Evolutionary conservation across 345 rosid species (phyloP).

Genomic region (Gossypium australe): DNA sequence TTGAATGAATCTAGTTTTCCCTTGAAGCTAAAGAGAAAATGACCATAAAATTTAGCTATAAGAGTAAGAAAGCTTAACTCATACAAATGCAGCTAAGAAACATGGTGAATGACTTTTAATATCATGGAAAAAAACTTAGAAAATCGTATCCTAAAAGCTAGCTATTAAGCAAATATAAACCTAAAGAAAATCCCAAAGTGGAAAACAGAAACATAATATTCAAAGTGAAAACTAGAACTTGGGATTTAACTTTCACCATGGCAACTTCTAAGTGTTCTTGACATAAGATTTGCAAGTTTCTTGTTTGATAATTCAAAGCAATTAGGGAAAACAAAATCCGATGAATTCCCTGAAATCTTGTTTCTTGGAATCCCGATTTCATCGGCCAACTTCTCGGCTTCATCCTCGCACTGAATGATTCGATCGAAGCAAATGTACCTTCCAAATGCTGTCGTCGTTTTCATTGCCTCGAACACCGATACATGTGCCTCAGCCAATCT

Average conservation of each 20-base stretch:
- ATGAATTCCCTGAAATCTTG: slow-evolving; percentile 32
- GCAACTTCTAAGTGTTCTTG: slow-evolving; percentile 35
- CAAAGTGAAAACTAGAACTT: not conserved
- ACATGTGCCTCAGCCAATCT: slow-evolving; percentile 59
- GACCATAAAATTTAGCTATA: too few relatives aligned
- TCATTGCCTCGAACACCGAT: slow-evolving; percentile 50
- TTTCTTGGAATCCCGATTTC: slow-evolving; percentile 35
- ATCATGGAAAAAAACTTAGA: too few relatives aligned
- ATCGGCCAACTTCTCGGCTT: slow-evolving; percentile 31
- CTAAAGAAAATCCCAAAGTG: too few relatives aligned
- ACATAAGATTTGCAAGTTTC: slow-evolving; percentile 43
- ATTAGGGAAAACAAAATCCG: not conserved
- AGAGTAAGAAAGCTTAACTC: too few relatives aligned
- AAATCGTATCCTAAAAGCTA: too few relatives aligned
- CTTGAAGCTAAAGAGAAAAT: too few relatives aligned
- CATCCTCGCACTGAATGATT: slow-evolving; percentile 28
- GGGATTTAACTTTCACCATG: slow-evolving; percentile 13
- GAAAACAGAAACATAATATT: too few relatives aligned
- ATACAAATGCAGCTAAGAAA: not conserved
- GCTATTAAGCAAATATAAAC: not conserved
- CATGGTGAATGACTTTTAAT: too few relatives aligned
- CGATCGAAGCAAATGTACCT: slow-evolving; percentile 54
- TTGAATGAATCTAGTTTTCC: too few relatives aligned
- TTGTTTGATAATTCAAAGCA: slow-evolving; percentile 32
- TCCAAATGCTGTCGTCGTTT: slow-evolving; percentile 37